Percentiles rank a stretch among this genome's conserved stretches.
phyloP scores from a whole-genome alignment of 2,329 filamentous ascomycete species.

The Exserohilum turcica region DNA sequence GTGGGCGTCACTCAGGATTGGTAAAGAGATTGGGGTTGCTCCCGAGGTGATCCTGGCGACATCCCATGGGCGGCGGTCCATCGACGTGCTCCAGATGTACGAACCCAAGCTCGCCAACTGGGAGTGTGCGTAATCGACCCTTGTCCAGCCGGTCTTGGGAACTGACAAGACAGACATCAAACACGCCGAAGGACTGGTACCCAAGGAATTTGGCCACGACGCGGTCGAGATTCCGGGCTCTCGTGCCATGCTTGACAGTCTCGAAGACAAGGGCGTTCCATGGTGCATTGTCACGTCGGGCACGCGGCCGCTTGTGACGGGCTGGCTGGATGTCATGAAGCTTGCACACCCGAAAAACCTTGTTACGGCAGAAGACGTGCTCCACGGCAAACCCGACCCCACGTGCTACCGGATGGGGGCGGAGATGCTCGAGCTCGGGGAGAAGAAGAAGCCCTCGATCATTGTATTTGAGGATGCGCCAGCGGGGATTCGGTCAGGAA shows the following conservation, averaged over 20 bases:
- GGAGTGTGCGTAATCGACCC: conserved; percentile 72
- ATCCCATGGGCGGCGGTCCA: conserved; percentile 87
- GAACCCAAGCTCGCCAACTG: conserved; percentile 86
- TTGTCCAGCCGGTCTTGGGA: background rate
- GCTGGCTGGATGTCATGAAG: conserved; percentile 57
- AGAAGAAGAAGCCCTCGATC: conserved; percentile 55
- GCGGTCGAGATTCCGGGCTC: conserved; percentile 87
- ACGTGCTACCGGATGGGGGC: conserved; percentile 55
- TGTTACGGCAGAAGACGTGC: conserved; percentile 58
- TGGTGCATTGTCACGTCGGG: conserved; percentile 79
- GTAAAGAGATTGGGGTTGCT: conserved; percentile 80
- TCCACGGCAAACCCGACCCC: conserved; percentile 57
- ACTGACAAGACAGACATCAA: conserved; percentile 67
- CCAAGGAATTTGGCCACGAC: conserved; percentile 74
- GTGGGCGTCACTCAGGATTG: conserved; percentile 61
- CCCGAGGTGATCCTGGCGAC: conserved; percentile 85
- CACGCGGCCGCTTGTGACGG: conserved; percentile 54
- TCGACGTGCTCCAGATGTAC: conserved; percentile 80
- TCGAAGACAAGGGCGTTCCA: conserved; percentile 66
- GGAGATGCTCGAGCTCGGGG: conserved; percentile 47
- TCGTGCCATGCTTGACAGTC: conserved; percentile 67
- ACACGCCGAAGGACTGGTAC: conserved; percentile 77
- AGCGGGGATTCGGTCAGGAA: conserved; percentile 80
- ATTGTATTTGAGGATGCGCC: conserved; percentile 90
- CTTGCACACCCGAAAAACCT: conserved; percentile 54